Base-by-base conservation (phyloP, 805 yeast species). In the Metschnikowia dekortorum region DNA sequence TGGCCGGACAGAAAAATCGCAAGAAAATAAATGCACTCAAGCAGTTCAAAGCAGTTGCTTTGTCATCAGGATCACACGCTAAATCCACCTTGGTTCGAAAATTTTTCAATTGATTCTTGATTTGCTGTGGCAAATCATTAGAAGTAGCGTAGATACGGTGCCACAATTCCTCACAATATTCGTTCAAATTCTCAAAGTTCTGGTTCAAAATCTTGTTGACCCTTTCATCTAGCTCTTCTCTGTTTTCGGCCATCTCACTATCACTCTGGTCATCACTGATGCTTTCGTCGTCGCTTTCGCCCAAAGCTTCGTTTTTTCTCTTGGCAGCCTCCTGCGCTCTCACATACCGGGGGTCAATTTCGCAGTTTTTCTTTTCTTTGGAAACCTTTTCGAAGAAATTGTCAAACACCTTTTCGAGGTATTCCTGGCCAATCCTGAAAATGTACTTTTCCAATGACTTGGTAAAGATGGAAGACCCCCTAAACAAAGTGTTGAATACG, bases 401-500 rank as follows among this genome's bases (percentile, higher is more conserved):
- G 0, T 94, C 90, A 48, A 92, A 75, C 3, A 87, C 81, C 55
- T 79, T 79, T 50, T 85, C 86, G 33, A 94, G 64, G 61, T 88
- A 89, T 52, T 85, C 90, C 52, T 81, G 85, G 0, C 98, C 98
- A 16, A 85, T 74, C 59, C 92, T 71, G 38, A 85, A 75, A 62
- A 87, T 84, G 61, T 83, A 89, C 52, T 80, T 75, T 60, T 92
- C 99, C 48, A 91, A 64, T 0, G 96, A 77, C 62, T 88, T 88
- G 0, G 96, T 84, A 53, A 94, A 74, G 4, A 92, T 75, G 1
- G 96, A 83, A 50, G 89, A 87, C 0, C 97, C 96, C 57, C 99
- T 75, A 61, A 92, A 92, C 13, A 89, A 63, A 0, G 88, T 78
- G 54, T 80, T 84, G 55, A 80, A 77, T 3, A 82, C 65, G 54